Evolutionary conservation across 257 asterid genomes (phyloP).

Genomic region (Coffea eugenioides): DNA sequence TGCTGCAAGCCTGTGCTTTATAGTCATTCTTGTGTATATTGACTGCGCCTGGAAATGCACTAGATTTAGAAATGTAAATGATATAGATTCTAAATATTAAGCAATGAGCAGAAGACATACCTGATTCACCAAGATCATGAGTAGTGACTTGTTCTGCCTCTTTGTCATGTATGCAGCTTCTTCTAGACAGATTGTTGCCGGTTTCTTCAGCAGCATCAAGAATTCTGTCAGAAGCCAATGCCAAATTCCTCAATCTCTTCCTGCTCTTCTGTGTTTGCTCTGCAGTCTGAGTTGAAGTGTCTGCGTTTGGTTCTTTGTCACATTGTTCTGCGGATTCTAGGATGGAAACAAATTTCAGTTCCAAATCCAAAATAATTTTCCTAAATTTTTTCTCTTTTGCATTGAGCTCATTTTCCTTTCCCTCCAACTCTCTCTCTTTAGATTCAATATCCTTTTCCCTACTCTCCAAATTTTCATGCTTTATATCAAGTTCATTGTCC

Average conservation of each 20-base stretch:
- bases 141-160: neutral
- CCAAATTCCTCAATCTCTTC: neutral
- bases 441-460: conserved; percentile 1
- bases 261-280: neutral
- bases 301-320: neutral
- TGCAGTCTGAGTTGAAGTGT: neutral
- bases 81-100: neutral
- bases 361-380: conserved; percentile 31
- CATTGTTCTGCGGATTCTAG: too few relatives aligned
- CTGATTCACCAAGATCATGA: neutral
- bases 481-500: neutral
- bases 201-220: conserved; percentile 1
- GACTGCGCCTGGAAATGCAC: too few relatives aligned
- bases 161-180: neutral
- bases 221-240: neutral
- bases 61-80: too few relatives aligned
- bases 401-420: neutral
- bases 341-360: conserved; percentile 15
- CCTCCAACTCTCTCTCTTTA: conserved; percentile 13
- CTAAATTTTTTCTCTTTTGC: conserved; percentile 17
- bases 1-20: neutral
- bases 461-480: neutral
- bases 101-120: neutral
- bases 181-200: neutral
- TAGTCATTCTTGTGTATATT: too few relatives aligned